phyloP scores from a whole-genome alignment of 441 rosid genomes.

The Viola pubescens region DNA sequence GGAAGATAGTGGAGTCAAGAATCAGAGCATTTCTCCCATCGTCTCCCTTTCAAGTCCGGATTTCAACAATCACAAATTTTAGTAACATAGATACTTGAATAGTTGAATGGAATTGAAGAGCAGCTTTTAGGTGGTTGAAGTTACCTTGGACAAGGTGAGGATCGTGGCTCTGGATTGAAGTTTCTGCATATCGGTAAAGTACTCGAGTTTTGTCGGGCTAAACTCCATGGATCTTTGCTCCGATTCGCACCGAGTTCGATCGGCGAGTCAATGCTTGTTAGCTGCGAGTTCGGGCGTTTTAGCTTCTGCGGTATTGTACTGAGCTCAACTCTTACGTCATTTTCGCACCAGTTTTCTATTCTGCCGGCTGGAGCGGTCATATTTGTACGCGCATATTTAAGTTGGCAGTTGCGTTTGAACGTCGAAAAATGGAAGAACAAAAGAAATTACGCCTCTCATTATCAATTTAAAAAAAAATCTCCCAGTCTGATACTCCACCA shows the following conservation, averaged over 20 bases:
- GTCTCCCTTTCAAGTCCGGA: conserved; percentile 32
- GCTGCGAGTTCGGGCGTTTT: background rate
- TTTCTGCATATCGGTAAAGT: conserved; percentile 40
- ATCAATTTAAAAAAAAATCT: too few relatives aligned
- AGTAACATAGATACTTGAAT: background rate
- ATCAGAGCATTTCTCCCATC: conserved; percentile 52
- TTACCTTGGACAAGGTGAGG: conserved; percentile 44
- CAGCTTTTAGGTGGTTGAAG: background rate
- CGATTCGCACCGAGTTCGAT: background rate
- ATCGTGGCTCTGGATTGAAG: conserved; percentile 42
- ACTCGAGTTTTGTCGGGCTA: conserved; percentile 52
- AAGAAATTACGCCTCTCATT: too few relatives aligned
- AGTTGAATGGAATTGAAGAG: background rate
- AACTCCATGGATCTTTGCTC: conserved; percentile 31
- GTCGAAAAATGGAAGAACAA: too few relatives aligned
- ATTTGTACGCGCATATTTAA: too few relatives aligned
- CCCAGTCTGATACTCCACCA: too few relatives aligned
- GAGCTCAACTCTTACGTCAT: background rate
- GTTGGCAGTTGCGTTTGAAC: too few relatives aligned
- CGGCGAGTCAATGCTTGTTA: background rate
- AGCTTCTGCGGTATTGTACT: background rate
- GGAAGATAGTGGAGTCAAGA: conserved; percentile 65
- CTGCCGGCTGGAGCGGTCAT: too few relatives aligned
- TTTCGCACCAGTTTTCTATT: too few relatives aligned
- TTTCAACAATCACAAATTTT: background rate